Percentiles rank a stretch among this genome's conserved stretches.
phyloP scores from a whole-genome alignment of 2,329 filamentous ascomycete genomes.

The Colletotrichum sp. region DNA sequence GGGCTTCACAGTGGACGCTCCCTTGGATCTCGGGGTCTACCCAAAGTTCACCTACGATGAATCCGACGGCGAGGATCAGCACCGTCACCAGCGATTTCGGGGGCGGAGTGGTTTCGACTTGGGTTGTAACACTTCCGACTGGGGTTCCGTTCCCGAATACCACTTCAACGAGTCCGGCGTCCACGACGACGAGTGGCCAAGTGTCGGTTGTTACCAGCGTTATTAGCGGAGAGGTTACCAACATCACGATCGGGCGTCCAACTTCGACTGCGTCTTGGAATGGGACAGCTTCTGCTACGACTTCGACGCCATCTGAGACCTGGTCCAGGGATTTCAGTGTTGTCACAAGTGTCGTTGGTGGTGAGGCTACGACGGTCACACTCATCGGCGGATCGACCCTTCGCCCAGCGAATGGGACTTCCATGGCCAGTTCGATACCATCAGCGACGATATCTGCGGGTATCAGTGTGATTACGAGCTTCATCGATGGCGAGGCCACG shows the following conservation, averaged over 20 bases:
- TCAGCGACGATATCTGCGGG: neutral
- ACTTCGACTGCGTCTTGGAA: too few species aligned
- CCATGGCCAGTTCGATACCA: neutral
- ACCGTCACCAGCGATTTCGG: neutral
- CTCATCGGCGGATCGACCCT: neutral
- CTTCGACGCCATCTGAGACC: neutral
- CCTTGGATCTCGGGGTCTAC: neutral
- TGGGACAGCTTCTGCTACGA: neutral
- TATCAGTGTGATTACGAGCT: neutral
- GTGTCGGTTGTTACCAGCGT: neutral
- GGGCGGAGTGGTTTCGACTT: neutral
- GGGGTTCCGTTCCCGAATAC: neutral
- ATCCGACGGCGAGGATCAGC: neutral
- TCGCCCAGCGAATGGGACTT: neutral
- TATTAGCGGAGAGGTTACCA: neutral
- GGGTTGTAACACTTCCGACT: neutral
- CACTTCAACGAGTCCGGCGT: neutral
- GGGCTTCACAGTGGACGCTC: neutral
- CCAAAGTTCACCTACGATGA: neutral
- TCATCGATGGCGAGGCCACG: neutral
- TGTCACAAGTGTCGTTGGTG: neutral
- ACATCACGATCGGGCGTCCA: neutral
- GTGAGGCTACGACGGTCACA: neutral
- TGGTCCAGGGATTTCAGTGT: neutral
- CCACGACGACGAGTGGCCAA: neutral